Base-by-base conservation (phyloP, 2,329 filamentous ascomycete species). In the Penicillium sp. region DNA sequence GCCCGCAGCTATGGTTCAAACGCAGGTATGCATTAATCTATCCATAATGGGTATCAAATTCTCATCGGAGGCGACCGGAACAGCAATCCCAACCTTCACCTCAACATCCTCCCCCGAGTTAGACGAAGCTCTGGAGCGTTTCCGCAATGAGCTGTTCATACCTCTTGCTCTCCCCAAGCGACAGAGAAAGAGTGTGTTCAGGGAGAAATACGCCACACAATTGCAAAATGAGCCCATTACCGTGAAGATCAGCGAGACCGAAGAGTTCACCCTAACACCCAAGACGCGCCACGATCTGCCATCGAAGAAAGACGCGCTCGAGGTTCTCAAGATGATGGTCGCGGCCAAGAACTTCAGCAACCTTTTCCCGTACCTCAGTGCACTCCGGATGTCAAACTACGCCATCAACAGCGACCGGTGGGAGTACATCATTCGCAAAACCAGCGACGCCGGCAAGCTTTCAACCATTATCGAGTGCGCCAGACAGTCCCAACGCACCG, bases 141-240 rank as follows among this genome's bases (percentile, higher is more conserved):
- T 75, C 64, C 75, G 76, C 59, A 62, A 77, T 57, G 70, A 73
- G 39, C 66, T 78, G 47, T 78, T 79, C 63, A 73, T 77, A 32
- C 77, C 76, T 29, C 68, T 67, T 46, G 69, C 70, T 37, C 69
- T 79, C 5, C 62, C 65, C 35, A 55, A 63, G 6, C 67, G 67
- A 40, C 75, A 78, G 54, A 68, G 68, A 55, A 68, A 65, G 39
- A 67, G 75, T 42, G 70, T 78, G 53, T 77, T 74, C 64, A 69
- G 70, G 47, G 56, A 68, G 32, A 72, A 68, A 37, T 68, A 73
- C 44, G 65, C 68, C 38, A 62, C 68, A 15, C 62, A 68, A 48
- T 65, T 79, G 29, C 58, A 68, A 32, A 67, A 75, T 15, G 70
- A 77, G 38, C 74, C 75, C 0, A 68, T 78, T 13, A 71, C 68